Conservation (phyloP, 2,329 filamentous ascomycete species). For the Cladosporium oxysporum region DNA sequence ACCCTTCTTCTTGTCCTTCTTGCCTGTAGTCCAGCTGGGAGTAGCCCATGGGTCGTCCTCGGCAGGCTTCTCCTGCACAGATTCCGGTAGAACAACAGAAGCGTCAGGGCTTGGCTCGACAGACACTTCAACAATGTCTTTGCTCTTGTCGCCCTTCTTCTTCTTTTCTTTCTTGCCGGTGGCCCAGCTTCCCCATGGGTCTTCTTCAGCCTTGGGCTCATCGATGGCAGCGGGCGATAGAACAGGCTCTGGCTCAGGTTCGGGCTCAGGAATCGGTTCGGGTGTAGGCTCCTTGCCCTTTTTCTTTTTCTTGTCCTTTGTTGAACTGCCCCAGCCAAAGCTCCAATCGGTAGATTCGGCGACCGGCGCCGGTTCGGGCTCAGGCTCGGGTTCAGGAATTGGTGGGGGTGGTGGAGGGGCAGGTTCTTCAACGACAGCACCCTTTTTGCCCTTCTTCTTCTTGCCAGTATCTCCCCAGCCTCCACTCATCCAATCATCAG, state of each 20-base stretch:
- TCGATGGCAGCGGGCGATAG: constrained; percentile 50
- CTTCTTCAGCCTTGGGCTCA: constrained; percentile 51
- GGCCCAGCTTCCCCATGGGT: constrained; percentile 56
- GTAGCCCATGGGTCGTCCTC: constrained; percentile 36
- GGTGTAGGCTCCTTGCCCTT: constrained; percentile 27
- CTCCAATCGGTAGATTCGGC: constrained; percentile 16
- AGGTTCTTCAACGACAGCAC: constrained; percentile 22
- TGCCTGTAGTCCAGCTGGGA: constrained; percentile 43
- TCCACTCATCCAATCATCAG: constrained; percentile 28
- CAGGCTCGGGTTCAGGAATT: neutral
- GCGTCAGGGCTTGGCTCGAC: constrained; percentile 35
- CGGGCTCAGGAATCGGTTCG: constrained; percentile 25
- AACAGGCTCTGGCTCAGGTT: constrained; percentile 29
- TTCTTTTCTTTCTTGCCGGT: constrained; percentile 57
- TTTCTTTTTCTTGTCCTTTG: constrained; percentile 30
- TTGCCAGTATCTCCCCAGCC: constrained; percentile 34
- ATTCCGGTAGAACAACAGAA: constrained; percentile 47
- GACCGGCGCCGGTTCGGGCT: constrained; percentile 4
- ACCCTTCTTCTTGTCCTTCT: constrained; percentile 58
- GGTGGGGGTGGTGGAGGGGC: constrained; percentile 14
- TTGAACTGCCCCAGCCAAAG: constrained; percentile 20
- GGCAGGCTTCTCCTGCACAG: constrained; percentile 37
- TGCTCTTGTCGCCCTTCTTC: constrained; percentile 38
- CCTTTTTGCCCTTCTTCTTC: constrained; percentile 36
- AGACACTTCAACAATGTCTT: constrained; percentile 44